phyloP scores from a whole-genome alignment of 768 basidiomycete genomes.

The Cytidiella melzeri region DNA sequence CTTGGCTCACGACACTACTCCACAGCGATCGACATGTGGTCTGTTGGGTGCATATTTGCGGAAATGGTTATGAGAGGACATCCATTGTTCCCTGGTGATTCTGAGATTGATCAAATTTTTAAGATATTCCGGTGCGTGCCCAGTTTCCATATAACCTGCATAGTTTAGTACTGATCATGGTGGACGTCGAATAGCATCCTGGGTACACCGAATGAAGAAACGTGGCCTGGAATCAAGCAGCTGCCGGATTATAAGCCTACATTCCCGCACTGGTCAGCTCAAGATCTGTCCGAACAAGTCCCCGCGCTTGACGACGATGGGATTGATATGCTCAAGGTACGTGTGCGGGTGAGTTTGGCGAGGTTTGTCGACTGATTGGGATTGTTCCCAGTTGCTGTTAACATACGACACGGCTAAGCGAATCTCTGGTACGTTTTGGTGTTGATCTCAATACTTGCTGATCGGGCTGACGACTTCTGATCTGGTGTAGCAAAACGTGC shows the following conservation, averaged over 20 bases:
- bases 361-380: neutral
- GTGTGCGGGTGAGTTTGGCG: conserved; percentile 16
- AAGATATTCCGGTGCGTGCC: conserved; percentile 94
- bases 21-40: conserved; percentile 99
- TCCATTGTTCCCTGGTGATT: conserved; percentile 96
- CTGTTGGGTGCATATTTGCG: conserved; percentile 97
- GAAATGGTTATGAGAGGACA: conserved; percentile 94
- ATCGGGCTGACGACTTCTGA: neutral
- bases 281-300: conserved; percentile 63
- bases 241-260: conserved; percentile 95
- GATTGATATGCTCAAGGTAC: conserved; percentile 73
- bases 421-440: conserved; percentile 69
- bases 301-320: conserved; percentile 70
- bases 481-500: conserved; percentile 47
- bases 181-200: conserved; percentile 58
- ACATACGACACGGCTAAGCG: conserved; percentile 88
- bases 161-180: too few species aligned
- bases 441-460: neutral
- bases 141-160: too few species aligned
- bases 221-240: conserved; percentile 84
- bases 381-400: conserved; percentile 34
- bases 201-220: conserved; percentile 87
- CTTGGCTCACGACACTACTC: conserved; percentile 95
- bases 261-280: conserved; percentile 90
- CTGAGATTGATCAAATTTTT: conserved; percentile 99